Evolutionary conservation across 352 stramenopile species (phyloP), one percentile per base, ranked within the genome.

Genomic region (Aphanomyces cochlioides): DNA sequence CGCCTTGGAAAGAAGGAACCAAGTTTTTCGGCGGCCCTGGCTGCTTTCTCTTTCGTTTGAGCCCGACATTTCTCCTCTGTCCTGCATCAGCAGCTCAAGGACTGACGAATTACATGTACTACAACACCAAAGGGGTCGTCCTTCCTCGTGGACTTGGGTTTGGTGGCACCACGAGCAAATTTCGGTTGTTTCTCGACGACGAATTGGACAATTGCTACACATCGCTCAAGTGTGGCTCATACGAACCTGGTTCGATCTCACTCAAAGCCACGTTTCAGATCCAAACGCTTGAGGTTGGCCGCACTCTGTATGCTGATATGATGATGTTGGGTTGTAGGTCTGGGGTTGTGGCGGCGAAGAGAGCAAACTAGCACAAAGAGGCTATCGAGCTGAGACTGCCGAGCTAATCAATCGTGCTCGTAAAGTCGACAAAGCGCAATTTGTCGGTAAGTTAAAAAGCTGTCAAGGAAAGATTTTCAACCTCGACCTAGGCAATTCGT

Each of bases 361-460:
- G 54, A 84, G 82, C 47, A 60, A 77, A 0, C 36, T 73, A 36
- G 73, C 60, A n/a, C 87, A 93, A 71, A 78, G 80, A n/a, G 72
- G 78, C 6, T 83, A 89, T 64, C 84, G 87, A 7, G 79, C 90
- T n/a, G 85, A 93, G 39, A 89, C 83, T 1, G 79, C 84, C n/a
- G 83, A 92, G 40, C 76, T 95, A 72, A 90, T 95, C 74, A 86
- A 90, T 69, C 80, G 82, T 8, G 85, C 85, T 36, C 77, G 87
- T 54, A 93, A 95, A 64, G 87, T 95, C 13, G 85, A 95, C 75
- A 95, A 95, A 68, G 85, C 85, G 17, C 82, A 92, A 45, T 95
- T 95, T 56, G 60, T 88, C 47, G 40, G 56, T 66, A 57, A 37
- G 64, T 2, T 1, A 2, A 1, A 2, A 19, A 17, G 47, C 47